Base-by-base conservation (phyloP, 352 stramenopile species). In the Globisporangium cederbergense region DNA sequence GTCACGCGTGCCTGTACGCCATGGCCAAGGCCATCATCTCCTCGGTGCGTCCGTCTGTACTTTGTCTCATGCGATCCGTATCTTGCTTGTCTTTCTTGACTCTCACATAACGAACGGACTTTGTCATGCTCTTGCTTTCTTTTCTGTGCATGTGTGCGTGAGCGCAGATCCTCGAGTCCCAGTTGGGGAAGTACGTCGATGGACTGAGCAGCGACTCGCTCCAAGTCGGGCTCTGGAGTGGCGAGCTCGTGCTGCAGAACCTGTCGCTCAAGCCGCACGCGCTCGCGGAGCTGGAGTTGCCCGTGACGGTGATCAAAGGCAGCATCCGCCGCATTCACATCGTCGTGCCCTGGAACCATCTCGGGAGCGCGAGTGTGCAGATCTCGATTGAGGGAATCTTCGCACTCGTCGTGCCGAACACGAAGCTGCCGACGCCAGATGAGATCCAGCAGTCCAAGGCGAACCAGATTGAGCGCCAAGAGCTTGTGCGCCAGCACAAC, bases 291-390 rank as follows among this genome's bases (percentile, higher is more conserved):
- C 66, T 95, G 32, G 73, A 93, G 46, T 65, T 95, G 20, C 86
- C 86, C 22, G 77, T 95, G 51, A 68, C 75, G 11, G 75, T 95
- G 32, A 65, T 88, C 25, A 74, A 75, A 40, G 86, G 86, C 56
- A 78, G 54, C 25, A 80, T 95, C 14, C 58, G 57, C 11, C 83
- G 84, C 60, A 76, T 95, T 28, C 75, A 88, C 32, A 83, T 95
- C 52, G 72, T 86, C n/a, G 86, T 95, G 8, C 86, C 86, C n/a
- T 95, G 86, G 86, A 93, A 95, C 62, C 83, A 91, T 16, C 62
- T 95, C 25, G 85, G 84, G 25, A 90, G 77, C 55, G 76, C 84
- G 4, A 95, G 86, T 58, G 86, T 95, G 25, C 82, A 84, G 58
- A 76, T 95, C 57, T 68, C 78, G 54, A 74, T 95, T 4, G 81